Conservation (phyloP, 345 rosid genomes). For the Ricinus communis region DNA sequence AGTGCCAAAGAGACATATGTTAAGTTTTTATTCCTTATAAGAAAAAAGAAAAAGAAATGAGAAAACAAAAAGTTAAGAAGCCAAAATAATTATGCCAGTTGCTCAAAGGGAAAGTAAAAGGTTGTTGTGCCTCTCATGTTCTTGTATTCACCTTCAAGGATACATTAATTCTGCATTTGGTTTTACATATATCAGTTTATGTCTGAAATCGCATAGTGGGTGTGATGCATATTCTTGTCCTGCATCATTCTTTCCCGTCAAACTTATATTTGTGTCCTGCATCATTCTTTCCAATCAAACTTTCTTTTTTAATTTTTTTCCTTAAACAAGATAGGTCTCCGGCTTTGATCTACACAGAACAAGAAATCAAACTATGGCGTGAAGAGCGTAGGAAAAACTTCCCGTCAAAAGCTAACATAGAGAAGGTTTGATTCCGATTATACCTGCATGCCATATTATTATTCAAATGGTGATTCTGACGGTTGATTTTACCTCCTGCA, state of each 20-base stretch:
- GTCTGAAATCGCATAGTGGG: too few relatives aligned
- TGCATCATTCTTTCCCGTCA: background rate
- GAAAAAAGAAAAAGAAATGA: background rate
- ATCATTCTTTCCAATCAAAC: background rate
- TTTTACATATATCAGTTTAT: background rate
- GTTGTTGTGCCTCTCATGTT: background rate
- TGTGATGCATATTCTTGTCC: background rate
- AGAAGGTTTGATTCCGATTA: constrained; percentile 50
- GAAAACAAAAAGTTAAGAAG: background rate
- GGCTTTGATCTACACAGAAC: constrained; percentile 50
- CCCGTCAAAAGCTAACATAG: constrained; percentile 57
- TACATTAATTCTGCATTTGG: background rate
- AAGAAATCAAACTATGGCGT: constrained; percentile 80
- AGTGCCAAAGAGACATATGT: background rate
- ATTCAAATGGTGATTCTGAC: constrained; percentile 17
- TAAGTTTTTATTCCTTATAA: background rate
- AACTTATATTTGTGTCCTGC: background rate
- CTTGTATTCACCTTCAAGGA: background rate
- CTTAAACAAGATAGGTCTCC: constrained; percentile 29
- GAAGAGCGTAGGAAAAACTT: constrained; percentile 71
- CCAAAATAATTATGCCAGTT: background rate
- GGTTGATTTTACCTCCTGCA: constrained; percentile 34
- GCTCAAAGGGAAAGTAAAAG: background rate
- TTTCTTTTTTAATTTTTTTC: background rate
- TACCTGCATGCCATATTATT: constrained; percentile 10